Evolutionary conservation across 1,139 yeast genomes (phyloP).

Genomic region (Neolecta irregularis): DNA sequence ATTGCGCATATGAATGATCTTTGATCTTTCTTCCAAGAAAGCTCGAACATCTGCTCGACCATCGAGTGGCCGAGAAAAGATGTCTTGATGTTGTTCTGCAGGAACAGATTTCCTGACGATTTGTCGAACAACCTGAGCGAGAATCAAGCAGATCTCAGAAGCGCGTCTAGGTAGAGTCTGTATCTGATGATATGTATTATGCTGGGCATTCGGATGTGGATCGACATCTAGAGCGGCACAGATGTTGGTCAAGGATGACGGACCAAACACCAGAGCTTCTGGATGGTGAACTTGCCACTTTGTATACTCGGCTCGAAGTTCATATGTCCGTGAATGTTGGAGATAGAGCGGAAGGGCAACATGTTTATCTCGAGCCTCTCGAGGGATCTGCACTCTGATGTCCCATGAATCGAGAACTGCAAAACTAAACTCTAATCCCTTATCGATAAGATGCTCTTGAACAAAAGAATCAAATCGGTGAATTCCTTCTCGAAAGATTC

Average conservation of each 20-base stretch:
- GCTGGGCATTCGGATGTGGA: neutral
- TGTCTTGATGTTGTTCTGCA: constrained; percentile 36
- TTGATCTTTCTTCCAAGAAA: constrained; percentile 58
- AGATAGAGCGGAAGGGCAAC: constrained; percentile 59
- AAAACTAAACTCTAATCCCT: constrained; percentile 43
- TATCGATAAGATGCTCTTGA: constrained; percentile 30
- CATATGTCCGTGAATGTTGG: constrained; percentile 64
- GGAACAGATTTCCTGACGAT: constrained; percentile 43
- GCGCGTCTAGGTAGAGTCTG: constrained; percentile 26
- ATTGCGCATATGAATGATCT: constrained; percentile 62
- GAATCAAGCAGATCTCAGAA: constrained; percentile 28
- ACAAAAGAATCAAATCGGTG: constrained; percentile 36
- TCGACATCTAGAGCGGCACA: constrained; percentile 47
- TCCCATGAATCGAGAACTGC: constrained; percentile 55
- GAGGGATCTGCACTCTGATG: constrained; percentile 57
- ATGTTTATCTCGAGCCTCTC: constrained; percentile 68
- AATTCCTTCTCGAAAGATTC: constrained; percentile 45
- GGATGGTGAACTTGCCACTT: constrained; percentile 60
- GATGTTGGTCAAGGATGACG: constrained; percentile 37
- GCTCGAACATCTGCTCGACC: constrained; percentile 51
- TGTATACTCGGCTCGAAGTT: constrained; percentile 53
- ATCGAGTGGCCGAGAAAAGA: constrained; percentile 61
- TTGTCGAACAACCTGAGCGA: constrained; percentile 34
- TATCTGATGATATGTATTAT: constrained; percentile 2
- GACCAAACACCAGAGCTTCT: constrained; percentile 39